These are phyloP conservation scores for Arabis alpina DNA, from an alignment of 345 rosid species.

Conservation along the genomic window DNA sequence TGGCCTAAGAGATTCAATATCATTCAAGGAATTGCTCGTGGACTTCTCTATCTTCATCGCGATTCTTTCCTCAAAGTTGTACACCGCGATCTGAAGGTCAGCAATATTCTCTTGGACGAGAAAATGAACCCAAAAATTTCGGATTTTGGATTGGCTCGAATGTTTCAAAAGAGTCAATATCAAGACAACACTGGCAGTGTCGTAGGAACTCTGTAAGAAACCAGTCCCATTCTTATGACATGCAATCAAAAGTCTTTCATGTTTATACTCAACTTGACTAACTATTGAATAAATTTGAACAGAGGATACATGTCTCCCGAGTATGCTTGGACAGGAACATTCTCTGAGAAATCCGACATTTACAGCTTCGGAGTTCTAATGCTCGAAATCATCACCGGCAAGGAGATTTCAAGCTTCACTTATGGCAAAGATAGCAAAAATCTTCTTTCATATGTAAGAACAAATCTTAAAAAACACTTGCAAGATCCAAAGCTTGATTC, in stretches of 20 bases:
- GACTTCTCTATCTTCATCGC: conserved; percentile 36
- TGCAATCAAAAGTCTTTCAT: background rate
- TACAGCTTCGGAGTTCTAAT: conserved; percentile 59
- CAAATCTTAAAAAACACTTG: background rate
- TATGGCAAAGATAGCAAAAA: conserved; percentile 39
- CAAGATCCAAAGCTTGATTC: background rate
- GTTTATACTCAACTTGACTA: conserved; percentile 6
- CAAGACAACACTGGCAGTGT: conserved; percentile 41
- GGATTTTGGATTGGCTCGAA: conserved; percentile 43
- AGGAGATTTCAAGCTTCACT: conserved; percentile 41
- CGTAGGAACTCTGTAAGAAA: conserved; percentile 42
- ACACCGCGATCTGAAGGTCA: conserved; percentile 41
- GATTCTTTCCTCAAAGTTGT: conserved; percentile 41
- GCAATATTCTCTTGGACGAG: conserved; percentile 43
- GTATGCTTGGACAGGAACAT: conserved; percentile 54
- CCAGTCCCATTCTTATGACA: background rate
- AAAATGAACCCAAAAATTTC: conserved; percentile 42
- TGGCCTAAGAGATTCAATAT: conserved; percentile 38
- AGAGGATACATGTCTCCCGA: conserved; percentile 59
- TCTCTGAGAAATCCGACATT: conserved; percentile 56
- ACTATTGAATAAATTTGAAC: conserved; percentile 3
- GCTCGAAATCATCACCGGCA: conserved; percentile 39
- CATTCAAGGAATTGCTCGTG: conserved; percentile 44
- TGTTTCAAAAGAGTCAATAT: conserved; percentile 26
- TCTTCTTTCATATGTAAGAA: conserved; percentile 41